Conservation (phyloP, 2,329 filamentous ascomycete genomes). For the Fusarium dlaminii region DNA sequence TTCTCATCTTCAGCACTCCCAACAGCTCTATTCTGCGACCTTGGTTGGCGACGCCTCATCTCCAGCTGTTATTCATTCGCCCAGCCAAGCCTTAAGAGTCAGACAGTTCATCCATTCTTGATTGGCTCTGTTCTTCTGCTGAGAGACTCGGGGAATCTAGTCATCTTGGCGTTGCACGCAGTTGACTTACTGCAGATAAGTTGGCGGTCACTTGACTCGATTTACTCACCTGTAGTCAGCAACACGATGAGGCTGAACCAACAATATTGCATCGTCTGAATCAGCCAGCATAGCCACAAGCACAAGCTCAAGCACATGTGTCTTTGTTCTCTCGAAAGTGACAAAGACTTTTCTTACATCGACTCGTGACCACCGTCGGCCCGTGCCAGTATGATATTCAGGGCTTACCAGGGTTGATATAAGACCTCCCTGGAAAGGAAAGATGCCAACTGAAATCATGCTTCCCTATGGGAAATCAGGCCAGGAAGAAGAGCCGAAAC, state of each 20-base stretch:
- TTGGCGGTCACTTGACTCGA: conserved; percentile 27
- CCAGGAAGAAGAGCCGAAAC: conserved; percentile 37
- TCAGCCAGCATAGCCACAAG: conserved; percentile 21
- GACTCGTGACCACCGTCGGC: conserved; percentile 32
- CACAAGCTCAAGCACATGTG: conserved; percentile 21
- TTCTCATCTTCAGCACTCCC: conserved; percentile 4
- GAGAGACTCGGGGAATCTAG: conserved; percentile 15
- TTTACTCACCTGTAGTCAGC: conserved; percentile 20
- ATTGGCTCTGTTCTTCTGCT: conserved; percentile 13
- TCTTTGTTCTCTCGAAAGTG: conserved; percentile 7
- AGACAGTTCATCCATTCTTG: conserved; percentile 17
- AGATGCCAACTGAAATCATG: conserved; percentile 22
- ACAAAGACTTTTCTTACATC: background rate
- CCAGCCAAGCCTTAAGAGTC: conserved; percentile 13
- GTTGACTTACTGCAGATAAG: conserved; percentile 25
- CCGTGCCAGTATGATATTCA: conserved; percentile 27
- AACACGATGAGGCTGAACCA: conserved; percentile 14
- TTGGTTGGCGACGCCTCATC: conserved; percentile 28
- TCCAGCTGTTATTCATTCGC: conserved; percentile 7
- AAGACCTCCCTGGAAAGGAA: conserved; percentile 36
- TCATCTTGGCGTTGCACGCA: conserved; percentile 31
- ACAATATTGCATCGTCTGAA: conserved; percentile 5
- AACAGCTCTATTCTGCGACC: conserved; percentile 27
- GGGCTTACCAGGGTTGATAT: conserved; percentile 17
- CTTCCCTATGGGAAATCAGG: conserved; percentile 15